Conservation (phyloP, 441 rosid genomes). For the Geranium incanum region DNA sequence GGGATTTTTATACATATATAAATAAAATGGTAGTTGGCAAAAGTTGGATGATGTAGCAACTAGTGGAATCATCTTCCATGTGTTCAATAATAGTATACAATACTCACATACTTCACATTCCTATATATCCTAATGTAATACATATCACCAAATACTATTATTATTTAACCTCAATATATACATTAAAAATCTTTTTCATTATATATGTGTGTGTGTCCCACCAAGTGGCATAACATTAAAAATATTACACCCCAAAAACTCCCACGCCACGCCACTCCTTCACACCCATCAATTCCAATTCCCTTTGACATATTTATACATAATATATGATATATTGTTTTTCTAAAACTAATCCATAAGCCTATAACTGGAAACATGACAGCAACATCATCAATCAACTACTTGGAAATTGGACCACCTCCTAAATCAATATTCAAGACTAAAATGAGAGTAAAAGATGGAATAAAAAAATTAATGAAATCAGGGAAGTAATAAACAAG, state of each 20-base stretch:
- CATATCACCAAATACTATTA: no score
- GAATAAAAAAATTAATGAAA: no score
- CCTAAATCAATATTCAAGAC: no score
- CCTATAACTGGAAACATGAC: neutral
- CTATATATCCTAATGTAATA: no score
- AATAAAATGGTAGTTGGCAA: neutral
- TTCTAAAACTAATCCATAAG: neutral
- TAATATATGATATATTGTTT: no score
- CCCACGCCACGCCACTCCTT: neutral
- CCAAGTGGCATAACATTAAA: neutral
- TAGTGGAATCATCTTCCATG: neutral
- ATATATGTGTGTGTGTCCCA: neutral
- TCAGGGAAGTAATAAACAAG: no score
- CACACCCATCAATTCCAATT: neutral
- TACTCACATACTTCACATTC: no score
- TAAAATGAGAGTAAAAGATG: no score
- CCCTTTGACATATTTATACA: no score
- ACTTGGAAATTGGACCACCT: no score
- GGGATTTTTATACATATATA: neutral
- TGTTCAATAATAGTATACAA: neutral
- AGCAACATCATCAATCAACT: neutral
- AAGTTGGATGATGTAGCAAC: neutral
- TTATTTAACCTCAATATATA: no score
- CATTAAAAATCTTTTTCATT: no score
- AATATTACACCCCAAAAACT: neutral